Evolutionary conservation across 2,329 filamentous ascomycete species (phyloP), one percentile per base, ranked within the genome.

Genomic region (Fusarium goolgardi): DNA sequence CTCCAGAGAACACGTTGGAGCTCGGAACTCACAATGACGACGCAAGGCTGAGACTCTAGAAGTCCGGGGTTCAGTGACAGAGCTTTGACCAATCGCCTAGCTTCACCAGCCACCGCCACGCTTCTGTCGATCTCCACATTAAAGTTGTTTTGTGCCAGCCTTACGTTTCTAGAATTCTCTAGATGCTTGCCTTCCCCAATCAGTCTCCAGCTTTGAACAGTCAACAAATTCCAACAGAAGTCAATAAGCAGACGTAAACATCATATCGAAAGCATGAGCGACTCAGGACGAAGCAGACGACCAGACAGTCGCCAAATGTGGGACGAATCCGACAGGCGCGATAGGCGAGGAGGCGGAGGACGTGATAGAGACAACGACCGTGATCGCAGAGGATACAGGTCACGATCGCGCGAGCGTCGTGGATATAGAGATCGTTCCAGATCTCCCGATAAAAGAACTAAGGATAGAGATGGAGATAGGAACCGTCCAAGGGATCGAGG

Each of bases 251-350:
- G 5, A 27, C 9, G n/a, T 11, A 27, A n/a, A 7, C 18, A 20
- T 3, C 1, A 40, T 9, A 51, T 11, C 12, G 31, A 23, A 41
- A 46, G 72, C 1, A 80, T 80, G 76, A 73, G 68, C 49, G 79
- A 80, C 63, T 63, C 75, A 18, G 75, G 78, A 49, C 75, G 78
- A 46, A 64, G 67, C 27, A 75, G 77, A 52, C 76, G 79, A 45
- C 75, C 76, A 25, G 88, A 90, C 70, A 87, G 84, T 76, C 84
- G 84, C 51, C 82, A 86, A 53, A 88, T 87, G 83, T 88, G 87
- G 86, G 88, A 91, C 65, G 83, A 85, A 41, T 78, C 81, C 13
- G 81, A 83, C 55, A 79, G 81, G 20, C 78, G 78, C 54, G 76
- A 77, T 54, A 77, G 78, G 29, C 71, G 75, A 13, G 70, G 72